Conservation (phyloP, 768 basidiomycete species). For the Podaxis pistillaris region DNA sequence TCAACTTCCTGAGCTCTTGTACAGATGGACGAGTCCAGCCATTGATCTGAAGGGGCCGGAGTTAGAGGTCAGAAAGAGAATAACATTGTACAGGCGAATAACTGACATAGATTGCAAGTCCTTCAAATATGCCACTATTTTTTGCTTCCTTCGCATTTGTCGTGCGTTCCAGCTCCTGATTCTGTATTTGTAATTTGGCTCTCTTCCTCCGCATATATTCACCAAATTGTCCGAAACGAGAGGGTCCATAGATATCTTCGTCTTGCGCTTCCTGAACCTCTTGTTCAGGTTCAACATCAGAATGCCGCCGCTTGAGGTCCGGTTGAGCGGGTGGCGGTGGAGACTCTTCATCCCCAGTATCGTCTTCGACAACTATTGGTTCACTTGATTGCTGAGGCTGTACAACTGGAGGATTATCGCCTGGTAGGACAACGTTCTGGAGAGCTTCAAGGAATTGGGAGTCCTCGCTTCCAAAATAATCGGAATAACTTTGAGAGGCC, state of each 20-base stretch:
- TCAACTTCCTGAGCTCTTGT: constrained; percentile 77
- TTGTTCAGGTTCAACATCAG: constrained; percentile 24
- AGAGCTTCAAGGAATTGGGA: constrained; percentile 52
- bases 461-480: constrained; percentile 57
- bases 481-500: constrained; percentile 43
- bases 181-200: constrained; percentile 86
- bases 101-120: constrained; percentile 80
- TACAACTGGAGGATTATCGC: constrained; percentile 32
- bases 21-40: constrained; percentile 87
- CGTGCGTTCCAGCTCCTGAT: constrained; percentile 36
- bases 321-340: constrained; percentile 42
- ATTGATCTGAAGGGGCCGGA: constrained; percentile 61
- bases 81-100: neutral
- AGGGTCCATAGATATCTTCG: constrained; percentile 66
- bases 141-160: constrained; percentile 17
- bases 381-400: constrained; percentile 14
- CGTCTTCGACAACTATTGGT: constrained; percentile 16
- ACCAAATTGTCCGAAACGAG: constrained; percentile 78
- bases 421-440: constrained; percentile 42
- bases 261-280: constrained; percentile 23
- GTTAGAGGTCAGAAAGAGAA: neutral
- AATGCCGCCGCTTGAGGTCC: constrained; percentile 37
- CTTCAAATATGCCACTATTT: constrained; percentile 61
- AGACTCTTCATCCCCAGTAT: constrained; percentile 26
- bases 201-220: constrained; percentile 92